Conservation (phyloP, 78 protist genomes). For the Acrasis kona region DNA sequence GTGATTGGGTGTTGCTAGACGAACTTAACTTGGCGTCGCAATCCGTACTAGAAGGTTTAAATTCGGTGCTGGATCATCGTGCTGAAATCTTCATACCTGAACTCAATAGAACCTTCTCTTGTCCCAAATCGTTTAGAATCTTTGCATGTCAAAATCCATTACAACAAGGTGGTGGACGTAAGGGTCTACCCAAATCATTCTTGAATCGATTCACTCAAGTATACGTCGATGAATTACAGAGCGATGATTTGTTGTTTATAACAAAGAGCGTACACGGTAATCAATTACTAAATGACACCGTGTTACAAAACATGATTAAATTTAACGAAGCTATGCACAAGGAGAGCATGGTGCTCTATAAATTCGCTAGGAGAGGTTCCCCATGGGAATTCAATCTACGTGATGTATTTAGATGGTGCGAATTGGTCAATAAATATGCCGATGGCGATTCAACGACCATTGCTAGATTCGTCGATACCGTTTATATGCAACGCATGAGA, state of each 20-base stretch:
- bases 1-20: constrained; percentile 97
- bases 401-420: constrained; percentile 92
- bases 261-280: constrained; percentile 34
- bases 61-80: constrained; percentile 96
- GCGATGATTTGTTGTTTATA: constrained; percentile 61
- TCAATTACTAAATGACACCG: neutral
- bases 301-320: constrained; percentile 18
- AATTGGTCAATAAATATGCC: constrained; percentile 27
- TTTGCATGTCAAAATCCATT: constrained; percentile 96
- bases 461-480: constrained; percentile 41
- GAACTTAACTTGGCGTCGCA: constrained; percentile 99
- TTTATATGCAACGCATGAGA: constrained; percentile 82
- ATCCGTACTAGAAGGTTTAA: constrained; percentile 98
- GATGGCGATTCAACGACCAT: constrained; percentile 4
- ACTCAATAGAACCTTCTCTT: constrained; percentile 57
- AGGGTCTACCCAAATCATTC: constrained; percentile 97
- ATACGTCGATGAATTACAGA: constrained; percentile 50
- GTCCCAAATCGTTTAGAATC: constrained; percentile 63
- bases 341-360: constrained; percentile 32
- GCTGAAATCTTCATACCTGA: constrained; percentile 89
- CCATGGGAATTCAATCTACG: constrained; percentile 99
- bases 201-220: constrained; percentile 94
- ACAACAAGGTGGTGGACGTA: constrained; percentile 97
- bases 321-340: constrained; percentile 46
- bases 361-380: constrained; percentile 67